Conservation (phyloP, 352 stramenopile genomes). For the Salisapilia sapeloensis region DNA sequence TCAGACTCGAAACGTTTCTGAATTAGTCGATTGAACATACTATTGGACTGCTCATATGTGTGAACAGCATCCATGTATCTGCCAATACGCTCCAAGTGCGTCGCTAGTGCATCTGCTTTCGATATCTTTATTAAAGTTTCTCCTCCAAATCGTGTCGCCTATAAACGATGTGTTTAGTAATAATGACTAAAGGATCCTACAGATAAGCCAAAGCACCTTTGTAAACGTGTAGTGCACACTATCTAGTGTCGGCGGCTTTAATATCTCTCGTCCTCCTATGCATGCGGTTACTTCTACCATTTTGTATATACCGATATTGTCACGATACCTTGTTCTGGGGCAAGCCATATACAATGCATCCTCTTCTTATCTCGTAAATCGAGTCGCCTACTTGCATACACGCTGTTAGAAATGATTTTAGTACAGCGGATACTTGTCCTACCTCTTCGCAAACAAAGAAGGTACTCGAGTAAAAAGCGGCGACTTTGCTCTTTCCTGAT, state of each 20-base stretch:
- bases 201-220: slow-evolving; percentile 7
- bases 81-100: slow-evolving; percentile 37
- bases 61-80: slow-evolving; percentile 54
- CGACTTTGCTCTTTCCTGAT: too few species aligned
- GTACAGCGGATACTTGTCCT: too few species aligned
- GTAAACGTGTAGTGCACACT: slow-evolving; percentile 49
- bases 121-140: slow-evolving; percentile 43
- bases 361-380: slow-evolving; percentile 54
- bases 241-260: slow-evolving; percentile 30
- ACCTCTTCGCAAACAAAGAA: background rate
- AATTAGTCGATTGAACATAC: slow-evolving; percentile 57
- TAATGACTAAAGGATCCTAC: background rate
- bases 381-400: slow-evolving; percentile 8
- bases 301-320: background rate
- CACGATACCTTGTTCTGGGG: slow-evolving; percentile 33
- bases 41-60: slow-evolving; percentile 48
- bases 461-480: background rate
- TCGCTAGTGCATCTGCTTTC: slow-evolving; percentile 26
- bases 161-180: background rate
- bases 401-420: background rate
- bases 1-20: slow-evolving; percentile 33
- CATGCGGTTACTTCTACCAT: background rate
- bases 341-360: slow-evolving; percentile 43
- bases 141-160: slow-evolving; percentile 40
- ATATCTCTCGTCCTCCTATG: slow-evolving; percentile 34